phyloP scores from a whole-genome alignment of 345 rosid genomes.

The Microcos paniculata region DNA sequence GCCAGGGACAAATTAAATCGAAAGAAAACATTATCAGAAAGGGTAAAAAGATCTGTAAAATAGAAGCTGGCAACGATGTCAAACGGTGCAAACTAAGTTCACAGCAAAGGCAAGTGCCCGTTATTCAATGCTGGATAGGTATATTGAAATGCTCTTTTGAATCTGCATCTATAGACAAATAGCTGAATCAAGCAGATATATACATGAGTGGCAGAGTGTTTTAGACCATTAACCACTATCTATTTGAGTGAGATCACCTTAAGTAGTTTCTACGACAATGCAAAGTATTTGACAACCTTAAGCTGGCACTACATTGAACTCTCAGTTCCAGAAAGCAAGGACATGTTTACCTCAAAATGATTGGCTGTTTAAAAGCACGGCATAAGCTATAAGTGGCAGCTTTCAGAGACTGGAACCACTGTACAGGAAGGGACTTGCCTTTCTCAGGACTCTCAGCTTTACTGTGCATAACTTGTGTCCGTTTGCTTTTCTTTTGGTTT shows the following conservation, averaged over 20 bases:
- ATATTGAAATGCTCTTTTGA: background rate
- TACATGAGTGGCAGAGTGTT: background rate
- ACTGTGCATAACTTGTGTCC: constrained; percentile 23
- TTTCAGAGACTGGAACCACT: constrained; percentile 66
- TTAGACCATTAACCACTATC: background rate
- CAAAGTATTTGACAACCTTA: background rate
- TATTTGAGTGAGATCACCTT: background rate
- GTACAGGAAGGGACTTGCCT: constrained; percentile 32
- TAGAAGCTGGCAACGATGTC: background rate
- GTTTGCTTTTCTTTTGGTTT: constrained; percentile 49
- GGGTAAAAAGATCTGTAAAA: background rate
- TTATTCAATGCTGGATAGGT: background rate
- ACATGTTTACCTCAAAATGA: constrained; percentile 65
- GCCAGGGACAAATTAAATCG: constrained; percentile 23
- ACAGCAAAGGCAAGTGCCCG: background rate
- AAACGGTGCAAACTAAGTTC: background rate
- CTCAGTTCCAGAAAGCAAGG: background rate
- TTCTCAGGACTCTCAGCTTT: constrained; percentile 35
- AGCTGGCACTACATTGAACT: background rate
- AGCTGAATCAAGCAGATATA: background rate
- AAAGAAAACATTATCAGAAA: constrained; percentile 25
- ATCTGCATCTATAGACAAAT: background rate
- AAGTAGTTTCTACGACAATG: background rate
- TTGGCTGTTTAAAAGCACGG: constrained; percentile 74
- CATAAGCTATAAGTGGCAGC: constrained; percentile 58